Percentiles rank a stretch among this genome's conserved stretches.
These are phyloP conservation scores for Macrocybe gigantea DNA, from an alignment of 768 basidiomycete genomes.

Conservation along the genomic window DNA sequence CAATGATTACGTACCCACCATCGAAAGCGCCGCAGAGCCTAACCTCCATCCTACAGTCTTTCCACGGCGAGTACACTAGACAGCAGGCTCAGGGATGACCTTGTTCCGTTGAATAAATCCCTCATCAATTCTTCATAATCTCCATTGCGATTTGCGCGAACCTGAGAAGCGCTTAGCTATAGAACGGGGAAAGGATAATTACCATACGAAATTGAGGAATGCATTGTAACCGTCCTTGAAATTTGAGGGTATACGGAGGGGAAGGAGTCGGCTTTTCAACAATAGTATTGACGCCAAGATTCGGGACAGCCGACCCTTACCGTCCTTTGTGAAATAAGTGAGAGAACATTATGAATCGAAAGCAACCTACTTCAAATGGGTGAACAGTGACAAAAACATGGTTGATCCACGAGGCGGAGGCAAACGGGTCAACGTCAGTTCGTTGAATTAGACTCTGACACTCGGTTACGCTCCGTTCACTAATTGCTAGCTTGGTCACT, in stretches of 20 bases:
- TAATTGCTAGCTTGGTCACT: background rate
- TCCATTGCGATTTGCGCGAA: constrained; percentile 1
- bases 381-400: constrained; percentile 12
- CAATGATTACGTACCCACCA: too few relatives aligned
- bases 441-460: constrained; percentile 9
- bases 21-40: too few relatives aligned
- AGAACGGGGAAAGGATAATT: background rate
- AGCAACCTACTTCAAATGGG: constrained; percentile 11
- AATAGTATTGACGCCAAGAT: constrained; percentile 12
- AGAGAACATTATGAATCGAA: background rate
- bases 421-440: constrained; percentile 9
- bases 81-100: background rate
- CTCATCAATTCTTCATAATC: background rate
- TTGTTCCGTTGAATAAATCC: background rate
- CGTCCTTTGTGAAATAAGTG: constrained; percentile 8
- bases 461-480: background rate
- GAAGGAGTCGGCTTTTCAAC: constrained; percentile 7
- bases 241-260: constrained; percentile 7
- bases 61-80: too few relatives aligned
- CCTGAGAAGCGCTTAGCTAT: constrained; percentile 5
- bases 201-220: constrained; percentile 5
- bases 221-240: constrained; percentile 1
- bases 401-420: constrained; percentile 14
- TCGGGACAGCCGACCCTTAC: constrained; percentile 13
- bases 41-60: too few relatives aligned